Evolutionary conservation across 148 eudicot genomes (phyloP).

Genomic region (Cornus controversa): DNA sequence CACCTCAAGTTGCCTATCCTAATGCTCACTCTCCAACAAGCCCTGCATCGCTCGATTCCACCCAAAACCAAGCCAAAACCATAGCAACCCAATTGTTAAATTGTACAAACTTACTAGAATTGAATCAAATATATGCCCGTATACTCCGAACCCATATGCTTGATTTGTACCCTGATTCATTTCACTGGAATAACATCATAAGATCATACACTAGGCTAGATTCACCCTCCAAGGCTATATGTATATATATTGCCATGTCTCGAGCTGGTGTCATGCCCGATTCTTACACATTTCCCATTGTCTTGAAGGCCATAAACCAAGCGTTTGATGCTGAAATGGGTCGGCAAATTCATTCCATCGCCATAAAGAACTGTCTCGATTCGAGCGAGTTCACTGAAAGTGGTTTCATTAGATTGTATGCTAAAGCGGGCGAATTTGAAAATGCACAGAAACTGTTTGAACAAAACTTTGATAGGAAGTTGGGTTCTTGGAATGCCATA

Average conservation of each 20-base stretch:
- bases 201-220: conserved; percentile 53
- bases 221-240: conserved; percentile 41
- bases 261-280: conserved; percentile 48
- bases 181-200: conserved; percentile 58
- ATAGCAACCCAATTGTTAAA: conserved; percentile 38
- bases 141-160: conserved; percentile 57
- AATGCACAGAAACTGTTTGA: conserved; percentile 68
- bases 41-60: not conserved
- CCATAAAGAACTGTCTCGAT: conserved; percentile 49
- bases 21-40: not conserved
- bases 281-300: conserved; percentile 59
- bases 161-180: conserved; percentile 26
- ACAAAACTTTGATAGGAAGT: conserved; percentile 55
- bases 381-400: conserved; percentile 59
- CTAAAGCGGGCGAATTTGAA: conserved; percentile 48
- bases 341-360: conserved; percentile 50
- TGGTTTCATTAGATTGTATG: conserved; percentile 64
- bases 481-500: conserved; percentile 91
- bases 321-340: conserved; percentile 27
- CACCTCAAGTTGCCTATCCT: not conserved
- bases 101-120: conserved; percentile 34
- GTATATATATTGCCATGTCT: conserved; percentile 44
- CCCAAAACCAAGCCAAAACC: conserved; percentile 23
- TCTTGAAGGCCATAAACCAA: conserved; percentile 58
- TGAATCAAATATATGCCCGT: conserved; percentile 47